A percentile compares a stretch with the other conserved stretches of the same genome.
These are phyloP conservation scores for Didymella pinodella DNA, from an alignment of 2,329 filamentous ascomycete species.

Conservation along the genomic window DNA sequence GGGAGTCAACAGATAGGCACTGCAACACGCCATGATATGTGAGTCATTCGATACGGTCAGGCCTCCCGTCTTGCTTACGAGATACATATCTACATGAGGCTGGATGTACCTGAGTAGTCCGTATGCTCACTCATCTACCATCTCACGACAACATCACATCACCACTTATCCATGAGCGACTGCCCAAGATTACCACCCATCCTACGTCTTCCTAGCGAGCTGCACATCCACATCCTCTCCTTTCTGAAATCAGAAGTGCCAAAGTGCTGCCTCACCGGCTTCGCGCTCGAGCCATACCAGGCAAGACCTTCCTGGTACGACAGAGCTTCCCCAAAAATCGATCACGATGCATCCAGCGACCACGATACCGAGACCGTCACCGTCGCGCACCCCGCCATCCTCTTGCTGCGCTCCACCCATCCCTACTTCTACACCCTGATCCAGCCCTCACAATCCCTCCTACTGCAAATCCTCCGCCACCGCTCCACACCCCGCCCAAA, in stretches of 20 bases:
- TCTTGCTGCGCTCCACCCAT: background rate
- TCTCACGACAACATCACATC: background rate
- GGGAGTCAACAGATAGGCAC: background rate
- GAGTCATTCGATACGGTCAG: background rate
- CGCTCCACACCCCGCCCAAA: background rate
- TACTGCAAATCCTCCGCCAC: background rate
- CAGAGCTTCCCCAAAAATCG: too few species aligned
- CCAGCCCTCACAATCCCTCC: background rate
- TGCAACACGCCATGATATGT: background rate
- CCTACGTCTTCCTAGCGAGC: conserved; percentile 4
- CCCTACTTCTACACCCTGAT: background rate
- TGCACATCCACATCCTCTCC: background rate
- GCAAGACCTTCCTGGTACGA: background rate
- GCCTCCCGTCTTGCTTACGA: background rate
- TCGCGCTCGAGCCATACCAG: background rate
- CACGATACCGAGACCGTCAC: background rate
- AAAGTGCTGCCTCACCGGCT: background rate
- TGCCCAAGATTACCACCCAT: background rate
- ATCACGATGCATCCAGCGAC: background rate
- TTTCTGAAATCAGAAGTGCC: background rate
- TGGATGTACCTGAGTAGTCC: background rate
- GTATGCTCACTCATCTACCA: background rate
- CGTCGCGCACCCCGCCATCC: background rate
- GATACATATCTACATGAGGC: background rate
- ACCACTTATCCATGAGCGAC: background rate